Conservation (phyloP, 2,329 filamentous ascomycete genomes). For the Xylaria arbuscula region DNA sequence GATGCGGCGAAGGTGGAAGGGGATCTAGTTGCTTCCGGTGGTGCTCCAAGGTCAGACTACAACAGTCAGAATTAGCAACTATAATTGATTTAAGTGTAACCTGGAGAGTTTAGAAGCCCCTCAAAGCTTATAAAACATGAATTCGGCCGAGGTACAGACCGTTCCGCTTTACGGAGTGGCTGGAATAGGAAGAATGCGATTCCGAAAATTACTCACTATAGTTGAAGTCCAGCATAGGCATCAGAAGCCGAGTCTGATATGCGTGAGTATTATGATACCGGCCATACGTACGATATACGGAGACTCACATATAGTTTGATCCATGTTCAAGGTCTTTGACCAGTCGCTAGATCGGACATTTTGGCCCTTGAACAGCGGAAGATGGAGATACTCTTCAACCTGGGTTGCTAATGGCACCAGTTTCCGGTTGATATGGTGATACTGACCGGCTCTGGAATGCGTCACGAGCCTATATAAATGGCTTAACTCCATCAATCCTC, state of each 20-base stretch:
- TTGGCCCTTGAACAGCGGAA: slow-evolving; percentile 80
- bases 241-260: slow-evolving; percentile 79
- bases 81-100: not conserved
- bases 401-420: slow-evolving; percentile 75
- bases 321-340: slow-evolving; percentile 68
- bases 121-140: not conserved
- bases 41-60: slow-evolving; percentile 66
- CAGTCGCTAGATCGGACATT: slow-evolving; percentile 80
- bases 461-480: slow-evolving; percentile 84
- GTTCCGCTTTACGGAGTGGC: not conserved
- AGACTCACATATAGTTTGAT: slow-evolving; percentile 76
- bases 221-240: slow-evolving; percentile 80
- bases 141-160: not conserved
- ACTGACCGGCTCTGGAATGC: slow-evolving; percentile 64
- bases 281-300: slow-evolving; percentile 9
- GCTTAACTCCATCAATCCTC: slow-evolving; percentile 82
- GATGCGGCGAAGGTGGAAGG: slow-evolving; percentile 74
- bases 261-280: slow-evolving; percentile 44
- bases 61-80: not conserved
- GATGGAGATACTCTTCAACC: slow-evolving; percentile 74
- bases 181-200: not conserved
- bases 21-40: slow-evolving; percentile 75
- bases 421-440: slow-evolving; percentile 70
- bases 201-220: slow-evolving; percentile 51
- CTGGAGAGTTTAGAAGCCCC: too few relatives aligned